A percentile compares a stretch with the other conserved stretches of the same genome.
phyloP scores from a whole-genome alignment of 2,329 filamentous ascomycete species.

The Sordariomycetes sp. region DNA sequence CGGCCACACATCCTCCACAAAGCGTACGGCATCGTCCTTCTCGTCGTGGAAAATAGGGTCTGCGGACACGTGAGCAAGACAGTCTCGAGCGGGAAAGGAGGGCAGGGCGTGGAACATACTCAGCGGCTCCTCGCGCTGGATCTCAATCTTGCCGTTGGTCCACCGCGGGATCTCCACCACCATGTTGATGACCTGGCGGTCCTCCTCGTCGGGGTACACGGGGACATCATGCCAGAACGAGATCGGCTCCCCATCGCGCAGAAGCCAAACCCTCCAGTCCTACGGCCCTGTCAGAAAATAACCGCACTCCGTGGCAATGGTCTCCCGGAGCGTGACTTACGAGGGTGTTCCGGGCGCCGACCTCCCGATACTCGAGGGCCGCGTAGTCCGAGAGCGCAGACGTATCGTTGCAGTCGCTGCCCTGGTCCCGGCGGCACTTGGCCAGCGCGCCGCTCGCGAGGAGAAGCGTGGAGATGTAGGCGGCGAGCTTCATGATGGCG shows the following conservation, averaged over 20 bases:
- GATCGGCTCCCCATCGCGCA: slow-evolving; percentile 25
- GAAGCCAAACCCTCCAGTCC: slow-evolving; percentile 29
- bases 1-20: slow-evolving; percentile 29
- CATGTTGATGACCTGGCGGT: slow-evolving; percentile 24
- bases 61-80: slow-evolving; percentile 6
- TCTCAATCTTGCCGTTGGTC: slow-evolving; percentile 28
- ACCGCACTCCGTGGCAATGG: not conserved
- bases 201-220: slow-evolving; percentile 21
- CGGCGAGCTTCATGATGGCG: not conserved
- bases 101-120: slow-evolving; percentile 14
- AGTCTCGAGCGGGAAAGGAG: not conserved
- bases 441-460: not conserved
- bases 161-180: slow-evolving; percentile 30
- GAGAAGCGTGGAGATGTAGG: not conserved
- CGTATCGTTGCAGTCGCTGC: not conserved
- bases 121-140: slow-evolving; percentile 24
- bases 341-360: slow-evolving; percentile 25
- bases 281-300: slow-evolving; percentile 9
- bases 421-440: not conserved
- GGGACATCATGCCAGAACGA: slow-evolving; percentile 31
- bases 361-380: slow-evolving; percentile 16
- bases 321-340: slow-evolving; percentile 10
- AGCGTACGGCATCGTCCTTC: slow-evolving; percentile 22
- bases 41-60: slow-evolving; percentile 31
- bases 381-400: slow-evolving; percentile 1